A percentile compares a stretch with the other conserved stretches of the same genome.
These are phyloP conservation scores for Aquilaria yunnanensis DNA, from an alignment of 345 rosid genomes.

Conservation along the genomic window DNA sequence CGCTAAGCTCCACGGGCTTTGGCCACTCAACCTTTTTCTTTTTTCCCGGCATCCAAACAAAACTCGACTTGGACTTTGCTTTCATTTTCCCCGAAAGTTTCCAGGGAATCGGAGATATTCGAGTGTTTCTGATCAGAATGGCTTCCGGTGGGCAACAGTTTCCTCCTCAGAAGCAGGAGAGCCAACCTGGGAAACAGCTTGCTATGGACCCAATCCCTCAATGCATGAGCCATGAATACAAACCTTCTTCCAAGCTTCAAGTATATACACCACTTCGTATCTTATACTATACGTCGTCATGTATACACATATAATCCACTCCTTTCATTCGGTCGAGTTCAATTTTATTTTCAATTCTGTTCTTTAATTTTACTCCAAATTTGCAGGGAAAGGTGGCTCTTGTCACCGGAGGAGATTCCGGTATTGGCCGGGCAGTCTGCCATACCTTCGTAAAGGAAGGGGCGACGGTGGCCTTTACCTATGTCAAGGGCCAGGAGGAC, in stretches of 20 bases:
- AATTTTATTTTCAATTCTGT: not conserved
- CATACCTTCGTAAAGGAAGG: slow-evolving; percentile 49
- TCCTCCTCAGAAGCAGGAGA: slow-evolving; percentile 62
- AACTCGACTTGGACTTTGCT: not conserved
- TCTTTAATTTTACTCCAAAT: not conserved
- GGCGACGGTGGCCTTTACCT: slow-evolving; percentile 71
- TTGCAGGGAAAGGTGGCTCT: slow-evolving; percentile 72
- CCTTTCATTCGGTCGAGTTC: not conserved
- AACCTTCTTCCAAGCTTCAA: slow-evolving; percentile 59
- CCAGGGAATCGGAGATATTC: slow-evolving; percentile 5
- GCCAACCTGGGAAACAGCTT: slow-evolving; percentile 66
- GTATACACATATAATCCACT: not conserved
- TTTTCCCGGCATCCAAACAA: slow-evolving; percentile 6
- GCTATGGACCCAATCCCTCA: slow-evolving; percentile 63
- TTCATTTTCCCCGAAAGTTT: slow-evolving; percentile 4
- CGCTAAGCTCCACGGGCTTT: slow-evolving; percentile 1
- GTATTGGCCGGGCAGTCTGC: slow-evolving; percentile 71
- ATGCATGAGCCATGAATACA: slow-evolving; percentile 36
- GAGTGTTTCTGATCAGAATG: slow-evolving; percentile 23
- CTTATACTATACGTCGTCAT: not conserved
- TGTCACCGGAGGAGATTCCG: slow-evolving; percentile 78
- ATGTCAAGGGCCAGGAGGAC: slow-evolving; percentile 55
- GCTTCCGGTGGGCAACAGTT: slow-evolving; percentile 36
- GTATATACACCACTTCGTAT: slow-evolving; percentile 9
- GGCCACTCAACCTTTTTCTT: slow-evolving; percentile 1